Conservation (phyloP, 768 basidiomycete genomes). For the Filobasidium wieringae region DNA sequence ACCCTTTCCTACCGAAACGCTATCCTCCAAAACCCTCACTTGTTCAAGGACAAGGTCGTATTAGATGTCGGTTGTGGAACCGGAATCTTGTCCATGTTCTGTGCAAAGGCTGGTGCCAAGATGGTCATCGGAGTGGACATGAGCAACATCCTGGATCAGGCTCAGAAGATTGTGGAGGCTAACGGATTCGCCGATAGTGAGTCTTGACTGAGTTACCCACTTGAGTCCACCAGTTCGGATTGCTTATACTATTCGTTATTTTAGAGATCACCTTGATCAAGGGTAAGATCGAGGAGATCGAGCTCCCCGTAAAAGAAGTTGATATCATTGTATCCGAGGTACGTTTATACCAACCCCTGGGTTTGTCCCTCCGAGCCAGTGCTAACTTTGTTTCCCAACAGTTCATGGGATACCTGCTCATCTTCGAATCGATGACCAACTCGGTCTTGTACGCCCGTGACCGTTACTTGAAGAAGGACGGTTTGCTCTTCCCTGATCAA, state of each 20-base stretch:
- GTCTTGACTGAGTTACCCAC: constrained; percentile 32
- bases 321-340: constrained; percentile 96
- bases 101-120: constrained; percentile 85
- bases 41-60: constrained; percentile 93
- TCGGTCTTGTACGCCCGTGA: constrained; percentile 93
- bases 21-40: constrained; percentile 83
- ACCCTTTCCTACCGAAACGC: constrained; percentile 90
- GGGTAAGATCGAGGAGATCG: constrained; percentile 89
- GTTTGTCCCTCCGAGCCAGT: neutral
- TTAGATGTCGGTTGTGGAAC: constrained; percentile 95
- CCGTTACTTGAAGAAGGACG: constrained; percentile 78
- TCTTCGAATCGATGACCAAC: constrained; percentile 99
- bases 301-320: constrained; percentile 77
- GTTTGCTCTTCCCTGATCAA: constrained; percentile 90
- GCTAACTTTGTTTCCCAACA: constrained; percentile 1
- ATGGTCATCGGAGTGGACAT: constrained; percentile 98
- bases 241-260: neutral
- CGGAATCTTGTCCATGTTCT: constrained; percentile 96
- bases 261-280: constrained; percentile 88
- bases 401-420: constrained; percentile 99
- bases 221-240: neutral
- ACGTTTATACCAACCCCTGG: constrained; percentile 3
- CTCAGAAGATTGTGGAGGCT: constrained; percentile 86
- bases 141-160: constrained; percentile 99
- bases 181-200: constrained; percentile 92